Conservation (phyloP, 2,329 filamentous ascomycete species). For the Cytospora schulzeri region DNA sequence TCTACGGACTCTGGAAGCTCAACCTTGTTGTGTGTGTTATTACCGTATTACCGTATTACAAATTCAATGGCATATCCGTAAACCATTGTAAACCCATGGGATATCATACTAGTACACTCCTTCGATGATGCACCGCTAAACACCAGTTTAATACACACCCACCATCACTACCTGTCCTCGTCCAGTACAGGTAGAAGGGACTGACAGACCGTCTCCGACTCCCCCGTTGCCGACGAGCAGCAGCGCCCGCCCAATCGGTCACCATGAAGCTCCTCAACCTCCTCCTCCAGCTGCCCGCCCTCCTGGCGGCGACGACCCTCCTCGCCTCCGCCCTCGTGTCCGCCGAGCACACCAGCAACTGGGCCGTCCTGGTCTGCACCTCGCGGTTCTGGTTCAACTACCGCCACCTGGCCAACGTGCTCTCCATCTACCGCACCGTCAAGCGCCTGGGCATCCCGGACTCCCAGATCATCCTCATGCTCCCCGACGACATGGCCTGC, state of each 20-base stretch:
- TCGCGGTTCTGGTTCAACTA: constrained; percentile 99
- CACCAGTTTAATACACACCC: not conserved
- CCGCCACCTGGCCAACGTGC: constrained; percentile 93
- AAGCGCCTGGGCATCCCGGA: constrained; percentile 97
- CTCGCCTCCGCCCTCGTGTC: constrained; percentile 49
- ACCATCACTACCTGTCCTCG: not conserved
- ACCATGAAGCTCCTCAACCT: constrained; percentile 54
- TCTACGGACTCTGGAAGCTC: not conserved
- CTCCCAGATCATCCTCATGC: constrained; percentile 98
- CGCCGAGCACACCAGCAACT: constrained; percentile 93
- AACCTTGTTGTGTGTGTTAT: not conserved
- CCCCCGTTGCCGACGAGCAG: not conserved
- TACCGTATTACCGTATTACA: not conserved
- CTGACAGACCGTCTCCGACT: not conserved
- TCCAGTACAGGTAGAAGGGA: not conserved
- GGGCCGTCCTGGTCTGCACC: constrained; percentile 97
- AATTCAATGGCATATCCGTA: not conserved
- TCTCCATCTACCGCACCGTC: constrained; percentile 96
- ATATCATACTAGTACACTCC: not conserved
- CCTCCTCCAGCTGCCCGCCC: constrained; percentile 48
- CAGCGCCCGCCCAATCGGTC: not conserved
- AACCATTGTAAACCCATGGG: not conserved
- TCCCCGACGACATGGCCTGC: constrained; percentile 99
- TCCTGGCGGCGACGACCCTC: constrained; percentile 50
- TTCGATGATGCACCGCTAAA: not conserved